Evolutionary conservation across 306 rosid genomes (phyloP), one percentile per base, ranked within the genome.

Genomic region (Vigna angularis): DNA sequence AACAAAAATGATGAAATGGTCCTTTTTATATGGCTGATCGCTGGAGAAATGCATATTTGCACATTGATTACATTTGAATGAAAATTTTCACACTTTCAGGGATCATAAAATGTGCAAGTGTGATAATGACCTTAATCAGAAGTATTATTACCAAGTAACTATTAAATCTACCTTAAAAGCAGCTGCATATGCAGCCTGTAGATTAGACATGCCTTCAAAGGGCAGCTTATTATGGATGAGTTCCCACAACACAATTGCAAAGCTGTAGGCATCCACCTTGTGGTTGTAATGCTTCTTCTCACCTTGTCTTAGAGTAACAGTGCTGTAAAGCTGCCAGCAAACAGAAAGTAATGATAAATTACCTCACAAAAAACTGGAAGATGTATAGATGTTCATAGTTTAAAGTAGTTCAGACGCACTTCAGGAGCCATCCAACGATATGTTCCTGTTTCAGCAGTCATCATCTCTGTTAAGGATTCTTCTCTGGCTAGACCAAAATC

Each of bases 341-440:
- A 77, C 12, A 81, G 12, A 71, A 56, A 51, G 79, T 45, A 67
- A 77, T 16, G 12, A 72, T 78, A 14, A 73, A 61, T 82, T 40
- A 81, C 61, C 61, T 20, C 72, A 83, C 49, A 45, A 50, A 58
- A 24, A 17, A 50, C 24, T 11, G 63, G 30, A 30, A 66, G 71
- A 68, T 49, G 7, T 74, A 75, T 50, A 40, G 44, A 40, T 16
- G 16, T 52, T 65, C 22, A 3, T 65, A 75, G 40, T 53, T 73
- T 75, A 70, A 45, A 82, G 78, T 22, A 56, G 52, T 30, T 7
- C 67, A 65, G 73, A 62, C 17, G 70, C 87, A 92, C 98, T 90
- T 94, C 98, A 0, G 97, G 97, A 78, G 98, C 98, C 98, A 94
- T 94, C 98, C 98, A 94, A 48, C 97, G 86, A 72, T 94, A 94